Evolutionary conservation across 2,329 filamentous ascomycete genomes (phyloP).

Genomic region (Stagonosporopsis tanaceti): DNA sequence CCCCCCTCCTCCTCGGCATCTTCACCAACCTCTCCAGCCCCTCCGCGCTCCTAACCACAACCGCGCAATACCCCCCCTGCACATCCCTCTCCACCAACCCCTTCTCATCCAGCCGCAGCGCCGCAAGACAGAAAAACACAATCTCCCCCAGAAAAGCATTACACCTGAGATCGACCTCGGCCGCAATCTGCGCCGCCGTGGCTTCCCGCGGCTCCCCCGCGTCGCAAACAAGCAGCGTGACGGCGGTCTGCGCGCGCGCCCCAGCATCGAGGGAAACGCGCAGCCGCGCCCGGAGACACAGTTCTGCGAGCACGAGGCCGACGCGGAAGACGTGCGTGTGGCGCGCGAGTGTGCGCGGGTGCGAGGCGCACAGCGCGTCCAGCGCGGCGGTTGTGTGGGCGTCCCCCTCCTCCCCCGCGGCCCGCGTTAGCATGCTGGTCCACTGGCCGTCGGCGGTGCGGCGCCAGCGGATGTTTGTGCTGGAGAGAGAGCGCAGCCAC

Average conservation of each 20-base stretch:
- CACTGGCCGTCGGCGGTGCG: conserved; percentile 21
- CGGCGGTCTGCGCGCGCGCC: conserved; percentile 6
- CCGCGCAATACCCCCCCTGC: conserved; percentile 25
- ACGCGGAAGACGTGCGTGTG: conserved; percentile 40
- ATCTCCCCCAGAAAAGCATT: conserved; percentile 36
- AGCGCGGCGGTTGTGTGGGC: conserved; percentile 24
- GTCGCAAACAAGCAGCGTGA: conserved; percentile 26
- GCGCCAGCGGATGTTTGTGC: conserved; percentile 35
- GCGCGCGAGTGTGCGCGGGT: conserved; percentile 26
- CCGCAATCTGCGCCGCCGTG: conserved; percentile 30
- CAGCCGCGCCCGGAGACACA: conserved; percentile 31
- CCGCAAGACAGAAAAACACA: conserved; percentile 26
- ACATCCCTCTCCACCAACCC: background rate
- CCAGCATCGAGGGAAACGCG: conserved; percentile 27
- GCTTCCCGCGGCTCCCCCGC: conserved; percentile 18
- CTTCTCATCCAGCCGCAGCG: conserved; percentile 22
- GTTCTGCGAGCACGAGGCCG: conserved; percentile 35
- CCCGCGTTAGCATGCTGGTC: conserved; percentile 35
- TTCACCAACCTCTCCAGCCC: conserved; percentile 28
- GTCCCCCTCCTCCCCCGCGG: conserved; percentile 25
- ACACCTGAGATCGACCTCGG: conserved; percentile 31
- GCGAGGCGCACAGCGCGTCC: conserved; percentile 20
- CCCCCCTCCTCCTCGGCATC: conserved; percentile 5
- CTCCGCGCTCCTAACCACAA: conserved; percentile 32
- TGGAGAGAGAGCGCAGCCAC: conserved; percentile 35